Percentiles rank a stretch among this genome's conserved stretches.
These are phyloP conservation scores for Podaxis carcinomalis DNA, from an alignment of 768 basidiomycete species.

Conservation along the genomic window DNA sequence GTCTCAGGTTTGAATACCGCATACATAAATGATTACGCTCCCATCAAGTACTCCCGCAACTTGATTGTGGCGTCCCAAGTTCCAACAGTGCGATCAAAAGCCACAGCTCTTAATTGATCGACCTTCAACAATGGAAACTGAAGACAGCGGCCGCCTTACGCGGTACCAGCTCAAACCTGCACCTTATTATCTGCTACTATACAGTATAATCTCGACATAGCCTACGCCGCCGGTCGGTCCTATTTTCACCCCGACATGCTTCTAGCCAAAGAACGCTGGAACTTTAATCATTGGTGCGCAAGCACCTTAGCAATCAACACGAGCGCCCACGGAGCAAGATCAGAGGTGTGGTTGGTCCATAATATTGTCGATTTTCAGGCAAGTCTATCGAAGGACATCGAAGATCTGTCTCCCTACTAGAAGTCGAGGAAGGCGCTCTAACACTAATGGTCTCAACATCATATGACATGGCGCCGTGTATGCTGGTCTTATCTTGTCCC, in stretches of 20 bases:
- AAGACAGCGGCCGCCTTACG: not conserved
- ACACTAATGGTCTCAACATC: not conserved
- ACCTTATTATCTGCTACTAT: not conserved
- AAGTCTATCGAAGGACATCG: not conserved
- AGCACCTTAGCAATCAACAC: not conserved
- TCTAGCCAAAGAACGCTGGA: not conserved
- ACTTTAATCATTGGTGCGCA: not conserved
- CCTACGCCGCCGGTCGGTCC: not conserved
- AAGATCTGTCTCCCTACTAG: not conserved
- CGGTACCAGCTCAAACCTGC: not conserved
- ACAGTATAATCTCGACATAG: not conserved
- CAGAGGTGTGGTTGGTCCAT: too few species aligned
- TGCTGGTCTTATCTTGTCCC: conserved; percentile 1
- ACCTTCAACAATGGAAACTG: not conserved
- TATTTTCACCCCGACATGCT: not conserved
- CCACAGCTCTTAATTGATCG: not conserved
- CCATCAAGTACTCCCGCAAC: not conserved
- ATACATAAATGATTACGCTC: not conserved
- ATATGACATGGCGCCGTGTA: not conserved
- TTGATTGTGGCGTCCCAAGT: not conserved
- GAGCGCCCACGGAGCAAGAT: not conserved
- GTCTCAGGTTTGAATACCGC: not conserved
- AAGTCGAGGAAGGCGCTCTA: not conserved
- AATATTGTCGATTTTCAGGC: not conserved
- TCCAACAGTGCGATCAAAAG: not conserved